Evolutionary conservation across 2,329 filamentous ascomycete species (phyloP).

Genomic region (Penicillium brasilianum): DNA sequence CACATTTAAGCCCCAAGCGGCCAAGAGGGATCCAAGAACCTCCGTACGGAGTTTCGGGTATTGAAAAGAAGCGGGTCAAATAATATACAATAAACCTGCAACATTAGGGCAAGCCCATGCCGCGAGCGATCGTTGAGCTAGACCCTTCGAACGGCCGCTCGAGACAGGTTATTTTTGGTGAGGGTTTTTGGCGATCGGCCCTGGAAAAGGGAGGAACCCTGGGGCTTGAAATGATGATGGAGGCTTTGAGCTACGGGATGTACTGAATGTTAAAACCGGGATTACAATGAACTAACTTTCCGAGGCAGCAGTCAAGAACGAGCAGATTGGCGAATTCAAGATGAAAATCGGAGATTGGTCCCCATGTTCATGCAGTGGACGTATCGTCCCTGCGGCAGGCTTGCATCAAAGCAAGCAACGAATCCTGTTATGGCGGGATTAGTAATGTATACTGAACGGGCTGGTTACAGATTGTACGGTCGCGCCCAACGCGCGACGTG

Average conservation of each 20-base stretch:
- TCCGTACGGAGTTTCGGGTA: conserved; percentile 1
- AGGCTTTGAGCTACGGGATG: background rate
- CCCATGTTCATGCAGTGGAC: conserved; percentile 14
- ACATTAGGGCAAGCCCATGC: conserved; percentile 27
- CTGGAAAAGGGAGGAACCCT: background rate
- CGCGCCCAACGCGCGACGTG: conserved; percentile 5
- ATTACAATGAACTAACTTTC: background rate
- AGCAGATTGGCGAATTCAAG: background rate
- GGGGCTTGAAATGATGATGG: background rate
- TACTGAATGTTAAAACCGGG: background rate
- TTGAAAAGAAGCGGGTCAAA: conserved; percentile 6
- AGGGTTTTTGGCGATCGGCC: conserved; percentile 6
- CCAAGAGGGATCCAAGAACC: conserved; percentile 10
- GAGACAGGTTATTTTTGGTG: conserved; percentile 30
- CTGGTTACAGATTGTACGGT: background rate
- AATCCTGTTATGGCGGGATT: background rate
- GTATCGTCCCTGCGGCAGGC: conserved; percentile 17
- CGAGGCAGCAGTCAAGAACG: background rate
- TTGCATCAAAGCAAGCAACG: background rate
- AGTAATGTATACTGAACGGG: background rate
- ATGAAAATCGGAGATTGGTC: conserved; percentile 8
- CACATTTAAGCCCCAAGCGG: conserved; percentile 24
- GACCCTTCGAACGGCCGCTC: conserved; percentile 12
- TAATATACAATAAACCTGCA: conserved; percentile 28
- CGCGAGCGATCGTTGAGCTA: conserved; percentile 28